Conservation (phyloP, 805 yeast genomes). For the Alloascoidea africana region DNA sequence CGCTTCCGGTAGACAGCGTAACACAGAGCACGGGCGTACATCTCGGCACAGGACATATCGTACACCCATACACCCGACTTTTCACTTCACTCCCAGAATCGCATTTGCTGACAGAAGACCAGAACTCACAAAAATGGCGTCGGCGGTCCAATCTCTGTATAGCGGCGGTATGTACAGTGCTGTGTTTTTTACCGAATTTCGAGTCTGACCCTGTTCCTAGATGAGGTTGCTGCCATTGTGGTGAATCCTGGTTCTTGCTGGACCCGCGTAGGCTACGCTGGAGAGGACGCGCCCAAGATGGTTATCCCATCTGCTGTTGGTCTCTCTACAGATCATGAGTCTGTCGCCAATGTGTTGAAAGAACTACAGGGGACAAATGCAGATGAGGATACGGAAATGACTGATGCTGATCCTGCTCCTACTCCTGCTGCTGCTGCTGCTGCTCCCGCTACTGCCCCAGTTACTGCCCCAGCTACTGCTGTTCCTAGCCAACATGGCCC, state of each 20-base stretch:
- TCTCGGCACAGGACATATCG: no score
- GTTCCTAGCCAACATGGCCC: background rate
- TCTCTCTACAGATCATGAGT: no score
- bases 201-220: slow-evolving; percentile 17
- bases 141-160: no score
- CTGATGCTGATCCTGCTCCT: slow-evolving; percentile 1
- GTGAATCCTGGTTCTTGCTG: slow-evolving; percentile 80
- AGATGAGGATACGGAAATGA: slow-evolving; percentile 3
- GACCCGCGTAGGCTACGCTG: slow-evolving; percentile 84
- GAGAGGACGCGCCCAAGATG: slow-evolving; percentile 75
- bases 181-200: no score
- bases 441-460: background rate
- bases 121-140: no score
- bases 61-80: no score
- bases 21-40: no score
- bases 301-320: slow-evolving; percentile 48
- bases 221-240: slow-evolving; percentile 84
- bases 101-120: no score
- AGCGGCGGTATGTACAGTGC: no score
- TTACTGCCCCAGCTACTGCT: background rate
- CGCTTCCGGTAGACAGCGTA: no score
- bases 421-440: background rate
- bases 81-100: no score
- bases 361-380: background rate
- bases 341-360: no score